phyloP scores from a whole-genome alignment of 192 early-diverging fungal species.

The Powellomyces hirtus region DNA sequence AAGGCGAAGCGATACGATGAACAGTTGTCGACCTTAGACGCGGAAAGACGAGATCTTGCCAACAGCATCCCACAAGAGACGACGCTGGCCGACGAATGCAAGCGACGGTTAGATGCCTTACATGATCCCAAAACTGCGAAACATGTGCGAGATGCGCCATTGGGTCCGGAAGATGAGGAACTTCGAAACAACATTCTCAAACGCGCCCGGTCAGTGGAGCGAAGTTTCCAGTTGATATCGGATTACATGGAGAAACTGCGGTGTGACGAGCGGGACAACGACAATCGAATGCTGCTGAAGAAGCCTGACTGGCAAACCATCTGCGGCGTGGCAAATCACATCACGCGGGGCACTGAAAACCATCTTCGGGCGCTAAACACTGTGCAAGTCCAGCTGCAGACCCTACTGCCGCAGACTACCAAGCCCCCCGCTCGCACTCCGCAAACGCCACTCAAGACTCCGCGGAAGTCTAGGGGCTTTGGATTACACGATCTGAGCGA shows the following conservation, averaged over 20 bases:
- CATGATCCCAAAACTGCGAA: not conserved
- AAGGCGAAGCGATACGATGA: not conserved
- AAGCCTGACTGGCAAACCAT: conserved; percentile 19
- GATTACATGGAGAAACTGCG: not conserved
- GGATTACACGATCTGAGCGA: not conserved
- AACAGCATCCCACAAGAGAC: not conserved
- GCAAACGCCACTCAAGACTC: not conserved
- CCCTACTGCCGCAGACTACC: not conserved
- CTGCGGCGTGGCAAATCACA: conserved; percentile 6
- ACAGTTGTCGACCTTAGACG: not conserved
- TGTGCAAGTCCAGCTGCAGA: not conserved
- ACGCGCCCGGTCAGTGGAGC: not conserved
- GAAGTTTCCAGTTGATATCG: not conserved
- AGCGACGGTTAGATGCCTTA: not conserved
- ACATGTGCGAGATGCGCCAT: not conserved
- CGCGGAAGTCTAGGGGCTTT: not conserved
- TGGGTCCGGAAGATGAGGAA: conserved; percentile 20
- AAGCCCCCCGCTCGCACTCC: not conserved
- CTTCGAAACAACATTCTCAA: conserved; percentile 7
- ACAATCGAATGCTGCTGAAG: not conserved
- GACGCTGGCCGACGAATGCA: not conserved
- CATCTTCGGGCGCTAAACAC: not conserved
- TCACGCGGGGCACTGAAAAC: conserved; percentile 12
- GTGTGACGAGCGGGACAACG: not conserved
- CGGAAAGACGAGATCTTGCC: not conserved